A percentile compares a stretch with the other conserved stretches of the same genome.
phyloP scores from a whole-genome alignment of 208 protist species.

The Leishmania braziliensis region DNA sequence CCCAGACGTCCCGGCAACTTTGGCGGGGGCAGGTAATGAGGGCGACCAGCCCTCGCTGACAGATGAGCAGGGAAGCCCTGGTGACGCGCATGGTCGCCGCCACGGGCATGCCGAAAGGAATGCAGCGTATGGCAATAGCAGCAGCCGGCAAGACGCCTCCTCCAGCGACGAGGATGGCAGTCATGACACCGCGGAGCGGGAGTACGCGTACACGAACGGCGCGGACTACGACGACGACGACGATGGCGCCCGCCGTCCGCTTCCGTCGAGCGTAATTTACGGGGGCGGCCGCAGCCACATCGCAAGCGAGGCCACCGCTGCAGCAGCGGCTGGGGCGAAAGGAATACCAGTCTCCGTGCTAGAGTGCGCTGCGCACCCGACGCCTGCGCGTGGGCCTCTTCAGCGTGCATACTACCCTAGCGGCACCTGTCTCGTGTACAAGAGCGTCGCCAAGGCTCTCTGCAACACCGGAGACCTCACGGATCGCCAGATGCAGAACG shows the following conservation, averaged over 20 bases:
- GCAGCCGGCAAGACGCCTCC: constrained; percentile 1
- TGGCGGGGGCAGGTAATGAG: not conserved
- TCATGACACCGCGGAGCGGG: constrained; percentile 2
- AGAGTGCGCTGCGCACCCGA: constrained; percentile 25
- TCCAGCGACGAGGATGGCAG: constrained; percentile 8
- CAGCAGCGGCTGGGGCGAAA: constrained; percentile 13
- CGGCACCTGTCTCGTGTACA: constrained; percentile 62
- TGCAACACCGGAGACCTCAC: constrained; percentile 39
- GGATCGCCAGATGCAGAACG: constrained; percentile 28
- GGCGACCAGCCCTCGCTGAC: constrained; percentile 1
- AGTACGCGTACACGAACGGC: constrained; percentile 21
- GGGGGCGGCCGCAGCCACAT: not conserved
- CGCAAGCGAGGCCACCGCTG: constrained; percentile 8
- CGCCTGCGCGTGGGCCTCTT: constrained; percentile 31
- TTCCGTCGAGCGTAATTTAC: not conserved
- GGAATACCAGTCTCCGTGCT: constrained; percentile 21
- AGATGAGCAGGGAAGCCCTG: not conserved
- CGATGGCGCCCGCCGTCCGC: constrained; percentile 18
- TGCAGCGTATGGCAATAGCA: not conserved
- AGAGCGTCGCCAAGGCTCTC: constrained; percentile 44
- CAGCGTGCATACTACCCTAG: constrained; percentile 49
- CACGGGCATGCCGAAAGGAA: not conserved
- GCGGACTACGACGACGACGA: constrained; percentile 30
- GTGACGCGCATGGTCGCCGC: not conserved
- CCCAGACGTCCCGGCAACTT: not conserved